Evolutionary conservation across 768 basidiomycete species (phyloP), one percentile per base, ranked within the genome.

Genomic region (Suillus subaureus): DNA sequence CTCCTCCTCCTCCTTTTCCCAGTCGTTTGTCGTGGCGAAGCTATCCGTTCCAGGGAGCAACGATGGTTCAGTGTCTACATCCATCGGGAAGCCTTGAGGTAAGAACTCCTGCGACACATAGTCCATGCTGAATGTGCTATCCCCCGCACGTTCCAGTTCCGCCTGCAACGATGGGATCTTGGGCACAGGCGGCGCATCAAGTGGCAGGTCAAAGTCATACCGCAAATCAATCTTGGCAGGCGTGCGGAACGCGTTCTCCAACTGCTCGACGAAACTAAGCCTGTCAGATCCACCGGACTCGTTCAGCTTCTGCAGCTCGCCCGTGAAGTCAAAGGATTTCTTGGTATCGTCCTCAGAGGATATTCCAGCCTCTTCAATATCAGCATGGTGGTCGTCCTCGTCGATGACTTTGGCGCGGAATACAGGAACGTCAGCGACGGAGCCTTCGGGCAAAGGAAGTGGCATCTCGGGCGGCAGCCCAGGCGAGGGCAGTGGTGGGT

Each of bases 291-390:
- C 90, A 40, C 89, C 89, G 7, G 87, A 88, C 69, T 91, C 88
- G 62, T 89, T 88, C 58, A 94, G 80, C 70, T 80, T 87, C 74
- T 83, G 78, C 61, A 94, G 75, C 74, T 93, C 93, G 45, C 89
- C 90, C 0, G 93, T 94, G 71, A 94, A 94, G 71, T 94, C 92
- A 66, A 94, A 94, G 1, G 88, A 90, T 70, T 85, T 89, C 78
- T 89, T 92, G 0, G 92, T 93, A 67, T 89, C 86, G 61, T 85
- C 85, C 62, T 88, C 87, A 0, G 81, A 81, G 15, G 80, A 78
- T 43, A 72, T 62, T 3, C 67, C 80, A 26, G 75, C 76, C 23
- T 81, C 83, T 33, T 84, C 83, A 4, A 79, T 65, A 47, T 83
- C 79, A 1, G 71, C 78, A 26, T 77, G 78, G 43, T 81, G 74